Evolutionary conservation across 139 green algal genomes (phyloP), one percentile per base, ranked within the genome.

Genomic region (Axilococcus clingmanii): DNA sequence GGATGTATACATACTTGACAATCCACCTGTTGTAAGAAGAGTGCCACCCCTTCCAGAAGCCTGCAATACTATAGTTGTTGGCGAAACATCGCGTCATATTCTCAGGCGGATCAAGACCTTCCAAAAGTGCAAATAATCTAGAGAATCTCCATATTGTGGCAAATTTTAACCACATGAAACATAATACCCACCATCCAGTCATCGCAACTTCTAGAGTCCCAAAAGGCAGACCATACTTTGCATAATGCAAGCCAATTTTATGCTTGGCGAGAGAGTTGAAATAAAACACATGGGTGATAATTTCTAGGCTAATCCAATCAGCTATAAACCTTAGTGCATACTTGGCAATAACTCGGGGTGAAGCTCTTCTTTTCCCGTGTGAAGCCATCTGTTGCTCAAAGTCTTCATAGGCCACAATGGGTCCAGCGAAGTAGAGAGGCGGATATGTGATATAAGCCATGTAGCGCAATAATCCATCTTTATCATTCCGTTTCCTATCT

Each of bases 131-230:
- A 30, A 28, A 72, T 7, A 87, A 34, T 1, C 63, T 64, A 58
- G 89, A 88, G 47, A 86, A 83, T 17, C 82, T 61, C 82, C 82
- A 91, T n/a, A 88, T 81, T 11, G 77, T 65, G 1, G 65, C 51
- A 48, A 91, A 91, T 68, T 97, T 97, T 22, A 96, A 74, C 89
- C 89, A 97, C 76, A 95, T 90, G 54, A 95, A 88, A 30, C 86
- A 72, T 7, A 97, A 70, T 15, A 91, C 75, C 80, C 81, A 94
- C 49, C 79, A 94, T 6, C 71, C 73, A 2, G 71, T 75, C 3
- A 84, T 40, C 5, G 51, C 63, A 16, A 63, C 37, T 17, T 66
- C 45, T 0, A 40, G n/a, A 11, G 50, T 9, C 14, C 49, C 40
- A 6, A 59, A 56, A 4, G 20, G 24, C 30, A 72, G 35, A 14